Evolutionary conservation across 139 green algal species (phyloP), one percentile per base, ranked within the genome.

Genomic region (Picochlorum sp.): DNA sequence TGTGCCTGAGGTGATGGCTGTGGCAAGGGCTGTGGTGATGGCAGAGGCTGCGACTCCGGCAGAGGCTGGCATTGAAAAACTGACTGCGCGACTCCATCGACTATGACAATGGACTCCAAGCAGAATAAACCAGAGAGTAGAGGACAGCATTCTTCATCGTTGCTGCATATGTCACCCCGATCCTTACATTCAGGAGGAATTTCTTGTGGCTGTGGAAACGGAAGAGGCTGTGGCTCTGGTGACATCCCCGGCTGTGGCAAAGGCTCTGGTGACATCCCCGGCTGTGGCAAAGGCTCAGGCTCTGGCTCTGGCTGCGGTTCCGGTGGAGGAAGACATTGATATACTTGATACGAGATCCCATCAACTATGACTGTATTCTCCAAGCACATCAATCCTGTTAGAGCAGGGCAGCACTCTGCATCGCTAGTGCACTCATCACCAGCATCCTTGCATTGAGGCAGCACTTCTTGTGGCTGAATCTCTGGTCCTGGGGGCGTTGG

Each of bases 321-420:
- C 2, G 47, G 47, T 20, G 13, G 18, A 23, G 47, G 47, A 54
- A 54, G 47, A 24, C 47, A 54, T 54, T 54, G 47, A 54, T 21
- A 54, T 54, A 54, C 47, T 54, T 54, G 47, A 54, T 54, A 54
- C 6, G 47, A 54, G 7, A 20, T 18, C 47, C 47, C 47, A 54
- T 54, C 47, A 20, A 54, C 47, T 54, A 54, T 54, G 11, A 54
- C 15, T 23, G 47, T 54, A 13, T 54, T 54, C 47, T 54, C 47
- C 2, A 54, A 24, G 15, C 47, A 54, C n/a, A 54, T n/a, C 15
- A 54, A 54, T 9, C 47, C 47, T n/a, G 47, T 54, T 18, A 54
- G 47, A 10, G 47, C 13, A 54, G 47, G 47, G 47, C 47, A 54
- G 47, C 47, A 54, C 15, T 54, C 47, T 8, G 13, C 47, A 54